A percentile compares a stretch with the other conserved stretches of the same genome.
Evolutionary conservation across 176 grass and related monocot species (phyloP).

Genomic region (Pharus latifolius): DNA sequence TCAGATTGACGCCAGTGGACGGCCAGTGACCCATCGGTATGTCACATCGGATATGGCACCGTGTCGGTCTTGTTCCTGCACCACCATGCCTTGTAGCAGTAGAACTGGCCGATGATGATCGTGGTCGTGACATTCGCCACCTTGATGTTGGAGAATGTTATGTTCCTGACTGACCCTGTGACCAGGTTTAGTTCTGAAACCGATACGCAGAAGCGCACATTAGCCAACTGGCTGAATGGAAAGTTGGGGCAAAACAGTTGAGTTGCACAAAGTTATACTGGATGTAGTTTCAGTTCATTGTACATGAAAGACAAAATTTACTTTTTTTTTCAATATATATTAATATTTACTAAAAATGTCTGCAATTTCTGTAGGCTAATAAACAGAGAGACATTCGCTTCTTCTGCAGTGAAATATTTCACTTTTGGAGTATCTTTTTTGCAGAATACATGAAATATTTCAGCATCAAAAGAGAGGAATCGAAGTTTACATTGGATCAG

Average conservation of each 20-base stretch:
- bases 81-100: conserved; percentile 42
- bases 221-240: background rate
- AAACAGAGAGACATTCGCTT: background rate
- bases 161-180: conserved; percentile 67
- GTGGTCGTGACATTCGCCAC: conserved; percentile 51
- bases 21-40: conserved; percentile 40
- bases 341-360: background rate
- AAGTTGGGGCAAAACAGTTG: background rate
- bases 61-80: conserved; percentile 56
- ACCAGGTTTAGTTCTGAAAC: conserved; percentile 12
- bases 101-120: conserved; percentile 74
- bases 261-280: background rate
- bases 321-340: background rate
- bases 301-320: too few relatives aligned
- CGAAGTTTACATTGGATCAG: background rate
- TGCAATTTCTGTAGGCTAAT: background rate
- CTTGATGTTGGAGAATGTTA: conserved; percentile 57
- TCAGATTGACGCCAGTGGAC: conserved; percentile 42
- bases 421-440: background rate
- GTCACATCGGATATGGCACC: conserved; percentile 39
- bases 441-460: background rate
- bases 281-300: background rate
- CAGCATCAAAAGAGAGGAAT: too few relatives aligned
- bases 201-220: background rate
- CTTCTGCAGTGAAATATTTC: background rate